Evolutionary conservation across 139 green algal species (phyloP).

Genomic region (Chlorella sorokiniana): DNA sequence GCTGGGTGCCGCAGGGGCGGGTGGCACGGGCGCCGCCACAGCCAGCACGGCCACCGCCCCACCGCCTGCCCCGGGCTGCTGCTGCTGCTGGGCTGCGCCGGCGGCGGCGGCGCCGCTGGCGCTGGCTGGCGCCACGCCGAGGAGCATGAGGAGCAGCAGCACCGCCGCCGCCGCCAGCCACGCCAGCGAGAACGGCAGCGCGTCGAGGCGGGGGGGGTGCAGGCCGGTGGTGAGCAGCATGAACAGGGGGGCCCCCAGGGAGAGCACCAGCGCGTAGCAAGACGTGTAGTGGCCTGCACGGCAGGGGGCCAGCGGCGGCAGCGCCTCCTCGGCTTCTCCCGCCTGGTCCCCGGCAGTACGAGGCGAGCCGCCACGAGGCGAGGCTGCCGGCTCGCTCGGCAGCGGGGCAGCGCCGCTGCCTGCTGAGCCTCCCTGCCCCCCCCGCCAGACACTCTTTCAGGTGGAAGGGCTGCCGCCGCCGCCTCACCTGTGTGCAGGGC

Average conservation of each 20-base stretch:
- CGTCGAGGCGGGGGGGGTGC: constrained; percentile 11
- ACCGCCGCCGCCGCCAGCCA: constrained; percentile 1
- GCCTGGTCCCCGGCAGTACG: neutral
- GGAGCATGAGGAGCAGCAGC: too few relatives aligned
- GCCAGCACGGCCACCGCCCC: neutral
- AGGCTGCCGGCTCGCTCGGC: too few relatives aligned
- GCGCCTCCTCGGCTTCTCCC: too few relatives aligned
- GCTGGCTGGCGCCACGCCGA: too few relatives aligned
- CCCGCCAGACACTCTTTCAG: neutral
- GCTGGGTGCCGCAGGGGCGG: neutral
- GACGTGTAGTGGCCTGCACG: constrained; percentile 29
- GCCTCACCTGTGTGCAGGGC: constrained; percentile 36
- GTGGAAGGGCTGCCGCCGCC: too few relatives aligned
- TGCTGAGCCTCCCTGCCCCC: too few relatives aligned
- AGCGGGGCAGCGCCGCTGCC: too few relatives aligned
- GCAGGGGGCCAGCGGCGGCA: neutral
- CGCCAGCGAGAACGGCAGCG: neutral
- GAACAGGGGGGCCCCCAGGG: constrained; percentile 33
- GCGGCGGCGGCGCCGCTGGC: neutral
- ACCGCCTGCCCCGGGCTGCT: neutral
- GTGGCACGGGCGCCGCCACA: neutral
- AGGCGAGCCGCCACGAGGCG: neutral
- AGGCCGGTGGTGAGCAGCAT: constrained; percentile 21
- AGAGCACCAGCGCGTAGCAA: constrained; percentile 9
- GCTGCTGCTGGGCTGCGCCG: neutral